Percentiles rank a stretch among this genome's conserved stretches.
Conservation (phyloP, 2,329 filamentous ascomycete genomes). For the Knoxdaviesia proteae region DNA sequence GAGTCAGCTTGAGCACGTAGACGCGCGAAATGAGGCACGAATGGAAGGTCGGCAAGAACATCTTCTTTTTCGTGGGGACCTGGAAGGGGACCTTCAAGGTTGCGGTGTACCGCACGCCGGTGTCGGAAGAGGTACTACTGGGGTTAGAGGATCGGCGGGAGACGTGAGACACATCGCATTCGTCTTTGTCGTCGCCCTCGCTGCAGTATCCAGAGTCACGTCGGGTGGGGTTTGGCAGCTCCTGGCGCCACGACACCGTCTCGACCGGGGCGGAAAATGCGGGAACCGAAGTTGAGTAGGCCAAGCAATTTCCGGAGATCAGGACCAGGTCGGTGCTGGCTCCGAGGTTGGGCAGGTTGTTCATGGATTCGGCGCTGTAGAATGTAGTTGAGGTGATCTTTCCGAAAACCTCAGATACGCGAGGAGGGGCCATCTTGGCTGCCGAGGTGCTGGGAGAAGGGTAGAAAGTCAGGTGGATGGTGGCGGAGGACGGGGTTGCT, state of each 20-base stretch:
- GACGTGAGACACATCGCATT: not conserved
- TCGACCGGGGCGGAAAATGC: conserved; percentile 17
- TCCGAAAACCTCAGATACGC: conserved; percentile 23
- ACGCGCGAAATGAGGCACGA: conserved; percentile 33
- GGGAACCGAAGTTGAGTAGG: conserved; percentile 23
- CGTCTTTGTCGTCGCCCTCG: conserved; percentile 15
- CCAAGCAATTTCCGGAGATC: conserved; percentile 12
- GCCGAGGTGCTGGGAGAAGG: conserved; percentile 13
- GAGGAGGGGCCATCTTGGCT: conserved; percentile 22
- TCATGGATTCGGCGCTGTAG: conserved; percentile 25
- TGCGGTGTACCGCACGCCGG: conserved; percentile 15
- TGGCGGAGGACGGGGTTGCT: conserved; percentile 19
- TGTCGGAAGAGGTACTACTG: conserved; percentile 11
- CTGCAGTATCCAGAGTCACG: conserved; percentile 34
- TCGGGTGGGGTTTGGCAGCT: conserved; percentile 10
- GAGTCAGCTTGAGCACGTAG: conserved; percentile 28
- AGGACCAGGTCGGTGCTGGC: conserved; percentile 17
- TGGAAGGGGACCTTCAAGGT: conserved; percentile 25
- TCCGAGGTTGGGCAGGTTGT: conserved; percentile 27
- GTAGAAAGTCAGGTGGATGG: conserved; percentile 25
- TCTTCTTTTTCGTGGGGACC: conserved; percentile 24
- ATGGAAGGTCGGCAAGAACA: conserved; percentile 35
- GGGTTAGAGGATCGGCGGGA: not conserved
- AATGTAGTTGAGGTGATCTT: conserved; percentile 32
- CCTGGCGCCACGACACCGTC: conserved; percentile 19